phyloP scores from a whole-genome alignment of 768 basidiomycete species.

The Lactarius tabidus region DNA sequence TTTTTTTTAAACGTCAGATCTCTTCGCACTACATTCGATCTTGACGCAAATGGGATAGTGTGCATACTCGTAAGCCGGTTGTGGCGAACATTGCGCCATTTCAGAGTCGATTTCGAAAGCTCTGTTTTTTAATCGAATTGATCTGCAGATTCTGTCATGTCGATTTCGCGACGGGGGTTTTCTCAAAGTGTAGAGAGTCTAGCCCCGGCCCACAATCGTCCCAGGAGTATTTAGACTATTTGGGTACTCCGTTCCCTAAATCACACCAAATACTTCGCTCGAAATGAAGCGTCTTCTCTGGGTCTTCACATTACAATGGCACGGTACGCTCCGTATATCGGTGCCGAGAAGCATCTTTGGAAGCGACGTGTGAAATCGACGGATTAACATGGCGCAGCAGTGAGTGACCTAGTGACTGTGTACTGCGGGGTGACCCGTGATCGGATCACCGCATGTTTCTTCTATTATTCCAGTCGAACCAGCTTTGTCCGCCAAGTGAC shows the following conservation, averaged over 20 bases:
- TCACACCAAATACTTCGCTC: background rate
- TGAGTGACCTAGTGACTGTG: background rate
- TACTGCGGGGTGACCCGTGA: background rate
- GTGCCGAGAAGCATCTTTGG: background rate
- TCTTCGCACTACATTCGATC: background rate
- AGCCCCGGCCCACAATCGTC: background rate
- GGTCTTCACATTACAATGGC: background rate
- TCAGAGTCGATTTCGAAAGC: background rate
- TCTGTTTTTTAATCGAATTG: background rate
- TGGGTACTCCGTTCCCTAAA: background rate
- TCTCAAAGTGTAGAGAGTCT: background rate
- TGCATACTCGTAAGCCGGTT: background rate
- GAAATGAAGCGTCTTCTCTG: background rate
- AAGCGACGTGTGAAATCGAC: background rate
- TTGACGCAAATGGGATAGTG: background rate
- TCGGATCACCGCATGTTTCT: background rate
- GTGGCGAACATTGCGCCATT: background rate
- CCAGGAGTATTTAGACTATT: background rate
- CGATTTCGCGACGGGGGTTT: background rate
- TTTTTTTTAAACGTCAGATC: background rate
- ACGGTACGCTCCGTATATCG: background rate
- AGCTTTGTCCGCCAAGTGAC: background rate
- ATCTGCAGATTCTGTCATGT: background rate
- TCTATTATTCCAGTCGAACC: background rate
- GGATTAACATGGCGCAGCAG: background rate